Base-by-base conservation (phyloP, 495 filamentous ascomycete species). In the Penicillium egyptiacum region DNA sequence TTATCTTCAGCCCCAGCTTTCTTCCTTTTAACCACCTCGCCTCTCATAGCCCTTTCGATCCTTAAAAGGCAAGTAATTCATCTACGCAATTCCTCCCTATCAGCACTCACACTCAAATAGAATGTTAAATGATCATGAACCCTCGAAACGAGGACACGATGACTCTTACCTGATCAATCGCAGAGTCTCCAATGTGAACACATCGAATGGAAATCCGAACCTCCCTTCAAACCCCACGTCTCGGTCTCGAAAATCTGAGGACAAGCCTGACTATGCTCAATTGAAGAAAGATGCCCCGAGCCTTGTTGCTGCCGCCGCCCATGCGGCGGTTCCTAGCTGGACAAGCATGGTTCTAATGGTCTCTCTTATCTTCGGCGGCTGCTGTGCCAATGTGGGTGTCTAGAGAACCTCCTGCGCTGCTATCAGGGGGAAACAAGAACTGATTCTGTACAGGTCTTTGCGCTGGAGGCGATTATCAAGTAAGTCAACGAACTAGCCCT, bases 391-490 rank as follows among this genome's bases (percentile, higher is more conserved):
- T 79, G 94, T 98, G 71, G 73, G 82, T 77, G 16, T 25, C 56
- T 56, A 41, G 31, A 25, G 12, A 52, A 23, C 16, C 3, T 10
- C 17, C 9, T 12, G 19, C 20, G 3, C 31, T 14, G 26, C 25
- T 48, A n/a, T 10, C n/a, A n/a, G 28, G 41, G n/a, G 41, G 12
- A 6, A 3, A 14, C 3, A 17, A 12, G 35, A 35, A 22, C 52
- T 62, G 20, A 62, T 47, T 3, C 28, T n/a, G 20, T 55, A 10
- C 59, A 92, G 89, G 89, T 92, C 28, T 98, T 96, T 75, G 89
- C 92, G 8, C 84, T 99, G 40, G 94, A 99, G 70, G 91, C 90
- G 20, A 96, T 98, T 64, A 85, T 98, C 65, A 96, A 96, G 90
- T 95, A 76, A 79, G 82, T 75, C 2, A 28, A 14, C 22, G n/a